Evolutionary conservation across 2,329 filamentous ascomycete genomes (phyloP).

Genomic region (Pezicula radicicola): DNA sequence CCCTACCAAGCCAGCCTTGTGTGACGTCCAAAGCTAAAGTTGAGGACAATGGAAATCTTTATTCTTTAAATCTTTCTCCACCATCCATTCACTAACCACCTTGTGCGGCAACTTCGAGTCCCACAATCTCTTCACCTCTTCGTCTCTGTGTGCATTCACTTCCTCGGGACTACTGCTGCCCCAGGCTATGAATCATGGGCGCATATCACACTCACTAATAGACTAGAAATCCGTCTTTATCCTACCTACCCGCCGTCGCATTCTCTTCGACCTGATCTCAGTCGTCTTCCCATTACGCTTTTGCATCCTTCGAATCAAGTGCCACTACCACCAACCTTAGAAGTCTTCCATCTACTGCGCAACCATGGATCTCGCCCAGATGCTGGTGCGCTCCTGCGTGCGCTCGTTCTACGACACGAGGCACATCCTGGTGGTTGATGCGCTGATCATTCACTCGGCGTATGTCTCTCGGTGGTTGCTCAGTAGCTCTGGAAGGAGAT

Average conservation of each 20-base stretch:
- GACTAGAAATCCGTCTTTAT: neutral
- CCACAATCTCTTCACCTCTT: neutral
- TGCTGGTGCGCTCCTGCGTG: slow-evolving; percentile 80
- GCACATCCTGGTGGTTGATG: slow-evolving; percentile 79
- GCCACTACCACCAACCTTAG: neutral
- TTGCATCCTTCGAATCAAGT: neutral
- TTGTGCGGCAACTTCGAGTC: no score
- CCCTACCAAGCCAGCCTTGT: no score
- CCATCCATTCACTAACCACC: no score
- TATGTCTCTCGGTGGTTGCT: slow-evolving; percentile 34
- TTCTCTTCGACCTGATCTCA: slow-evolving; percentile 1
- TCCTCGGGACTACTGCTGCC: slow-evolving; percentile 9
- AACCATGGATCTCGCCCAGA: slow-evolving; percentile 65
- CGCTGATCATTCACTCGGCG: slow-evolving; percentile 71
- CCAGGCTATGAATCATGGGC: slow-evolving; percentile 19
- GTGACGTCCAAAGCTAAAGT: no score
- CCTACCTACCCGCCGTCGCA: slow-evolving; percentile 3
- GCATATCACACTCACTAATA: slow-evolving; percentile 2
- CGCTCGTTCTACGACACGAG: slow-evolving; percentile 85
- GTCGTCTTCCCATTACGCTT: neutral
- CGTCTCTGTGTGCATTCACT: slow-evolving; percentile 7
- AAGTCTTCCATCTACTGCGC: neutral
- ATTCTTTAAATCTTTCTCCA: no score
- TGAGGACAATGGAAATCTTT: no score
- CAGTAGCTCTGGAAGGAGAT: slow-evolving; percentile 10